Percentiles rank a stretch among this genome's conserved stretches.
These are phyloP conservation scores for Hanseniaspora vineae DNA, from an alignment of 805 yeast genomes.

Conservation along the genomic window DNA sequence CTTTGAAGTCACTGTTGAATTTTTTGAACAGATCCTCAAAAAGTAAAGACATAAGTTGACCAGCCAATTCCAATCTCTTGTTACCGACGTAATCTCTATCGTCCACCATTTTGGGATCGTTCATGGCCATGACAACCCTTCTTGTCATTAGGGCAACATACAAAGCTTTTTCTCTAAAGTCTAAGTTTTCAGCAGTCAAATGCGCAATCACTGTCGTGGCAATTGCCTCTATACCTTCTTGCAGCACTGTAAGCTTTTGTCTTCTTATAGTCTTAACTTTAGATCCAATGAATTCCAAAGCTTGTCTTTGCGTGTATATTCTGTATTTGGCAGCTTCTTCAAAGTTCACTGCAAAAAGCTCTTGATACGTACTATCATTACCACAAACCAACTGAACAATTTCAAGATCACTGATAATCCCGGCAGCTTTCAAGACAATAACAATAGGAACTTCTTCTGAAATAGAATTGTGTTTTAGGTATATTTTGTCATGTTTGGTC, in stretches of 20 bases:
- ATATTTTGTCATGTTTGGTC: conserved; percentile 79
- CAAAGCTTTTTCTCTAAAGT: conserved; percentile 87
- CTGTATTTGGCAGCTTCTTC: conserved; percentile 86
- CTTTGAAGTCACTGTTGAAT: conserved; percentile 88
- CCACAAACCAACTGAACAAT: conserved; percentile 93
- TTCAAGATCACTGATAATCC: conserved; percentile 82
- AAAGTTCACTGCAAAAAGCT: conserved; percentile 79
- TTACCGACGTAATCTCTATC: conserved; percentile 98
- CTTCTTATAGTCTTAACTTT: conserved; percentile 89
- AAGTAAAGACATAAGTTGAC: conserved; percentile 86
- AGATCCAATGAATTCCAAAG: conserved; percentile 79
- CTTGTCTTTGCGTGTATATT: conserved; percentile 85
- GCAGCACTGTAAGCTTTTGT: conserved; percentile 66
- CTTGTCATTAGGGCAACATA: conserved; percentile 95
- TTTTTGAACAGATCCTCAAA: conserved; percentile 96
- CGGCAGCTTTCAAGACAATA: conserved; percentile 86
- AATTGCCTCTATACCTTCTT: conserved; percentile 93
- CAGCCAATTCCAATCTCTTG: conserved; percentile 92
- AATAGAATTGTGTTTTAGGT: conserved; percentile 88
- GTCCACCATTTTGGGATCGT: conserved; percentile 90
- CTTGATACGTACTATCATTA: conserved; percentile 75
- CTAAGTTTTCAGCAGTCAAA: conserved; percentile 68
- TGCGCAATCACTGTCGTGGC: conserved; percentile 97
- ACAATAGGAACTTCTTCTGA: conserved; percentile 94
- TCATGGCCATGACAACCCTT: conserved; percentile 90